Evolutionary conservation across 2,329 filamentous ascomycete species (phyloP).

Genomic region (Talaromyces atroroseus): DNA sequence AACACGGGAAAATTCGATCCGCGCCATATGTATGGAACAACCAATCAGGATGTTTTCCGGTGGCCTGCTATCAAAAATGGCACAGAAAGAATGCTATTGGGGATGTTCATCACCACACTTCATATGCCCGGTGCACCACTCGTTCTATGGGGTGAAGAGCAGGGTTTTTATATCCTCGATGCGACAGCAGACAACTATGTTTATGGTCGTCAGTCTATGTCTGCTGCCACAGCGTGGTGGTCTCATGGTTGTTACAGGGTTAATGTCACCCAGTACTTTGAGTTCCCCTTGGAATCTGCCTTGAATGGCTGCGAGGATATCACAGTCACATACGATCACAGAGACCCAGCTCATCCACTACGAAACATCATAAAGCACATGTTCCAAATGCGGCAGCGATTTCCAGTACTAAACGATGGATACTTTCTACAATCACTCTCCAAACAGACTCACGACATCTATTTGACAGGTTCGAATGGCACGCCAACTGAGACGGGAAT

Average conservation of each 20-base stretch:
- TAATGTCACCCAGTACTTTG: constrained; percentile 51
- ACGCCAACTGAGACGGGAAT: constrained; percentile 54
- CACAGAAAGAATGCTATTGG: constrained; percentile 53
- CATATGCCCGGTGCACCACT: constrained; percentile 58
- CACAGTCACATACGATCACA: constrained; percentile 54
- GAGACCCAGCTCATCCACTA: constrained; percentile 57
- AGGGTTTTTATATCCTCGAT: constrained; percentile 59
- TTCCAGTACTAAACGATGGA: constrained; percentile 56
- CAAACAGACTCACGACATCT: constrained; percentile 49
- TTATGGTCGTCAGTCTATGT: constrained; percentile 60
- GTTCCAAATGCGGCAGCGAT: constrained; percentile 55
- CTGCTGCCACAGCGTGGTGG: constrained; percentile 57
- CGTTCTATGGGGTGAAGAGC: constrained; percentile 61
- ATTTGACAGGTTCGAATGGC: constrained; percentile 49
- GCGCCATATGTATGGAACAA: constrained; percentile 59
- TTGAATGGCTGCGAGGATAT: constrained; percentile 54
- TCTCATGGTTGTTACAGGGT: constrained; percentile 59
- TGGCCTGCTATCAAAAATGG: constrained; percentile 58
- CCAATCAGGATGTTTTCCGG: constrained; percentile 62
- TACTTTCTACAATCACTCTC: constrained; percentile 52
- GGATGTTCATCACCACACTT: constrained; percentile 54
- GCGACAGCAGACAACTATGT: constrained; percentile 61
- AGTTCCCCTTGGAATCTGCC: constrained; percentile 53
- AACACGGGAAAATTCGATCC: constrained; percentile 59
- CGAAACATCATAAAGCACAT: constrained; percentile 58